A percentile compares a stretch with the other conserved stretches of the same genome.
These are phyloP conservation scores for Phaseolus lunatus DNA, from an alignment of 306 rosid genomes.

Conservation along the genomic window DNA sequence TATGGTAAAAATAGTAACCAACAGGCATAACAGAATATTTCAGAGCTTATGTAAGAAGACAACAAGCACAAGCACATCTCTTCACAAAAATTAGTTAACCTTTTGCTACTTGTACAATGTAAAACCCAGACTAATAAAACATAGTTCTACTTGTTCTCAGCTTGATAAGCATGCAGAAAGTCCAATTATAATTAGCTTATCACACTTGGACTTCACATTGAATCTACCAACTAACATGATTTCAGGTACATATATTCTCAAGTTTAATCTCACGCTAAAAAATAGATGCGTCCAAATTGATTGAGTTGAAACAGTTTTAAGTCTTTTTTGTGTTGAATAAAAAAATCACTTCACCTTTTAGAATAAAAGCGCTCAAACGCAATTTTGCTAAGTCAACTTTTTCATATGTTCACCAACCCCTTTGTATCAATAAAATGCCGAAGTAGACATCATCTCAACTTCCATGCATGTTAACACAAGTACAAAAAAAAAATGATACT, in stretches of 20 bases:
- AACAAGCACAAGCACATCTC: conserved; percentile 21
- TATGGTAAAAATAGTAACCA: conserved; percentile 11
- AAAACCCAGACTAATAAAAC: not conserved
- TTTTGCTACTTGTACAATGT: conserved; percentile 14
- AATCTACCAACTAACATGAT: not conserved
- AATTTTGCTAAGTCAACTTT: not conserved
- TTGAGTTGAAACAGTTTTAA: not conserved
- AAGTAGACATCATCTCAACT: not conserved
- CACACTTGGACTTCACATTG: not conserved
- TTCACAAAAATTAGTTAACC: not conserved
- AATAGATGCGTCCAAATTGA: too few species aligned
- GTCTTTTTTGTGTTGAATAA: too few species aligned
- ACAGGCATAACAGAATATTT: conserved; percentile 14
- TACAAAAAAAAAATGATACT: conserved; percentile 23
- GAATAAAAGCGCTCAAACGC: not conserved
- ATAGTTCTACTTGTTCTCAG: not conserved
- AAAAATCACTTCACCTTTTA: too few species aligned
- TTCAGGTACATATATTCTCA: too few species aligned
- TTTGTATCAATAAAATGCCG: not conserved
- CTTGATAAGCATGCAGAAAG: conserved; percentile 24
- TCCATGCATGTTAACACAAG: conserved; percentile 17
- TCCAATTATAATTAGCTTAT: conserved; percentile 38
- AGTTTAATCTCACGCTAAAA: not conserved
- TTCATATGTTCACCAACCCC: not conserved
- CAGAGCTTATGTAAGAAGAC: conserved; percentile 29